phyloP scores from a whole-genome alignment of 2,329 filamentous ascomycete genomes.

The Ophiostoma quercus region DNA sequence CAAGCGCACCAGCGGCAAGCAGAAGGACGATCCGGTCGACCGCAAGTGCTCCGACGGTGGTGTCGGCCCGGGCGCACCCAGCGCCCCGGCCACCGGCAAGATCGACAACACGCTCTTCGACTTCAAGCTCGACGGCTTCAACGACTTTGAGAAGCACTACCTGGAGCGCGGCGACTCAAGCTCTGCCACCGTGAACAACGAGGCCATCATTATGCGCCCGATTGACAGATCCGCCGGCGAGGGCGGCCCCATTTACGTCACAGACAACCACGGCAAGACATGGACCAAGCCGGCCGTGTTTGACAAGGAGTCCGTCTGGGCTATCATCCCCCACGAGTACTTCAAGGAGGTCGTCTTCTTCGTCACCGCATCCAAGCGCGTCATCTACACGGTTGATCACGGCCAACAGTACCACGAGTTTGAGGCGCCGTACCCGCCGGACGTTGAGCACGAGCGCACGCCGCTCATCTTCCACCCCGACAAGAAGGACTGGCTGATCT shows the following conservation, averaged over 20 bases:
- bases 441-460: slow-evolving; percentile 34
- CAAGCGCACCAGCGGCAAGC: slow-evolving; percentile 52
- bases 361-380: slow-evolving; percentile 59
- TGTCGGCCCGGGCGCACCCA: slow-evolving; percentile 56
- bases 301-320: slow-evolving; percentile 61
- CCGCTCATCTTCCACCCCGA: slow-evolving; percentile 76
- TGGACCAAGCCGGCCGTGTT: slow-evolving; percentile 64
- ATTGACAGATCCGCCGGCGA: slow-evolving; percentile 45
- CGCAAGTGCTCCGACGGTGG: slow-evolving; percentile 56
- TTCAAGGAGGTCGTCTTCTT: slow-evolving; percentile 85
- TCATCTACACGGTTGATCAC: slow-evolving; percentile 77
- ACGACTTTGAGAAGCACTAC: slow-evolving; percentile 58
- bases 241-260: slow-evolving; percentile 62
- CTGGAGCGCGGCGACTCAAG: slow-evolving; percentile 69
- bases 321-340: slow-evolving; percentile 71
- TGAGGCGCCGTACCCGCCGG: slow-evolving; percentile 56
- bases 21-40: slow-evolving; percentile 69
- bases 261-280: slow-evolving; percentile 79
- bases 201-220: slow-evolving; percentile 60
- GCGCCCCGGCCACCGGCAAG: slow-evolving; percentile 57
- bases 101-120: slow-evolving; percentile 54
- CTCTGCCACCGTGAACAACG: slow-evolving; percentile 52
- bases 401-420: slow-evolving; percentile 70
- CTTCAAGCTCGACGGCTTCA: slow-evolving; percentile 53
- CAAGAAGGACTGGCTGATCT: slow-evolving; percentile 85